Evolutionary conservation across 139 green algal genomes (phyloP).

Genomic region (Chlamydomonas sp.): DNA sequence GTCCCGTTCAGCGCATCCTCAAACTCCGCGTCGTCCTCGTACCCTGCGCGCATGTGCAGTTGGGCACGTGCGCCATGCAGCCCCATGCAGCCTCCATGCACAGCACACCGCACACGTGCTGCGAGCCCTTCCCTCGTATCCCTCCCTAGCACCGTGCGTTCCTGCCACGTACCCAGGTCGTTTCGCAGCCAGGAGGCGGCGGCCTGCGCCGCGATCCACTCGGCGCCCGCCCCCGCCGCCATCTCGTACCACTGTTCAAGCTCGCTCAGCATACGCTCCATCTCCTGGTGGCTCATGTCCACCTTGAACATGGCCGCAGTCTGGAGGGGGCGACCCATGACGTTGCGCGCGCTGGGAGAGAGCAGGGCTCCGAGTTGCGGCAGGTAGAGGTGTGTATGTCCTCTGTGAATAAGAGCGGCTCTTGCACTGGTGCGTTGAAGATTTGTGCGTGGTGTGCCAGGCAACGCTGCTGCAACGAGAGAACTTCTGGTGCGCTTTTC

Average conservation of each 20-base stretch:
- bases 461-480: too few relatives aligned
- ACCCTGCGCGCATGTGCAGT: slow-evolving; percentile 29
- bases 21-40: slow-evolving; percentile 64
- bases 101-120: slow-evolving; percentile 1
- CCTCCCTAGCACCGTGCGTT: neutral
- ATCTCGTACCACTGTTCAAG: slow-evolving; percentile 26
- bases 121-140: neutral
- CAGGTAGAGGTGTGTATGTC: neutral
- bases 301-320: slow-evolving; percentile 21
- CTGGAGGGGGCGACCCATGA: slow-evolving; percentile 13
- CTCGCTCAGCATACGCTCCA: slow-evolving; percentile 37
- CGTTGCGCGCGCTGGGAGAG: neutral
- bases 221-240: neutral
- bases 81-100: too few relatives aligned
- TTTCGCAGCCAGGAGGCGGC: slow-evolving; percentile 17
- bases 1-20: slow-evolving; percentile 56
- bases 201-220: slow-evolving; percentile 19
- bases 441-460: too few relatives aligned
- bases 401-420: too few relatives aligned
- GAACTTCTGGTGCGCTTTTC: too few relatives aligned
- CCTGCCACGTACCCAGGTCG: slow-evolving; percentile 12
- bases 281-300: slow-evolving; percentile 42
- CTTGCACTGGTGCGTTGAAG: too few relatives aligned
- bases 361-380: neutral
- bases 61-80: too few relatives aligned